Evolutionary conservation across 495 filamentous ascomycete species (phyloP).

Genomic region (Hypoxylon intermedium): DNA sequence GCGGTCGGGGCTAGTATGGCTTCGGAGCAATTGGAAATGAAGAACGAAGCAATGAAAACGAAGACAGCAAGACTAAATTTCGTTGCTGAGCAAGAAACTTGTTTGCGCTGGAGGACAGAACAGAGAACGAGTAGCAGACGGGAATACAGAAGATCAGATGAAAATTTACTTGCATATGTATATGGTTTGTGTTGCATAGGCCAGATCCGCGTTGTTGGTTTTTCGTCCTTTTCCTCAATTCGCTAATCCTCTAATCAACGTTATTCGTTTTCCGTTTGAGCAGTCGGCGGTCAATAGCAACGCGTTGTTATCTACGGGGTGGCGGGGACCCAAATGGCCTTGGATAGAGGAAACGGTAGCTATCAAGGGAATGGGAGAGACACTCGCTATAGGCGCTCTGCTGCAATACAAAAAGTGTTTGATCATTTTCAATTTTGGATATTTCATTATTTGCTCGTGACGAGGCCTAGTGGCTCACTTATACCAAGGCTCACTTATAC

Average conservation of each 20-base stretch:
- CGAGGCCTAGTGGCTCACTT: not conserved
- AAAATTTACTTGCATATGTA: conserved; percentile 41
- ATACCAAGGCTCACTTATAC: too few species aligned
- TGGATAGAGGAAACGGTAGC: conserved; percentile 2
- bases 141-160: conserved; percentile 33
- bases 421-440: conserved; percentile 20
- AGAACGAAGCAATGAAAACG: conserved; percentile 40
- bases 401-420: conserved; percentile 38
- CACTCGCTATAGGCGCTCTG: conserved; percentile 41
- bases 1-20: conserved; percentile 25
- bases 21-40: conserved; percentile 41
- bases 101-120: conserved; percentile 39
- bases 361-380: conserved; percentile 19
- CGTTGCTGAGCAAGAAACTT: conserved; percentile 34
- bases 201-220: conserved; percentile 22
- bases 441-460: not conserved
- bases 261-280: conserved; percentile 10
- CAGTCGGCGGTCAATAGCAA: conserved; percentile 19
- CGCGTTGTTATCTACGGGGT: conserved; percentile 5
- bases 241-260: conserved; percentile 17
- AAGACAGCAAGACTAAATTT: conserved; percentile 35
- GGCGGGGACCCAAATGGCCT: conserved; percentile 1
- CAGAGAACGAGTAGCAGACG: conserved; percentile 33
- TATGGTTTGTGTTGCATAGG: conserved; percentile 24
- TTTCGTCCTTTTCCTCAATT: conserved; percentile 24